Percentiles rank a stretch among this genome's conserved stretches.
Evolutionary conservation across 257 asterid genomes (phyloP).

Genomic region (Solanum chiquidenum): DNA sequence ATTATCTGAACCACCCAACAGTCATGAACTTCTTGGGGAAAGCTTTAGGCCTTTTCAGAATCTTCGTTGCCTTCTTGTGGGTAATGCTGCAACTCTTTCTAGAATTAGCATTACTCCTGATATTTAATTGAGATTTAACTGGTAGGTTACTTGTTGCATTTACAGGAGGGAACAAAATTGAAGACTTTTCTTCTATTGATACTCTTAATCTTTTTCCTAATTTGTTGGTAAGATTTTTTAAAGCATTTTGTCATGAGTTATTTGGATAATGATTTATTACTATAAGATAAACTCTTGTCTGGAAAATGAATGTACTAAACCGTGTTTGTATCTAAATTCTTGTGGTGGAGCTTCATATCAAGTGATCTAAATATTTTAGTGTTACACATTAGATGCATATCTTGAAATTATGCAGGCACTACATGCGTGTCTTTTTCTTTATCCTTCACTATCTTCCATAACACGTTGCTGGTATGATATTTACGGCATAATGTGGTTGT

Average conservation of each 20-base stretch:
- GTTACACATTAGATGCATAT: background rate
- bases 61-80: constrained; percentile 67
- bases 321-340: background rate
- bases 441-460: background rate
- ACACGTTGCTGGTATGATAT: background rate
- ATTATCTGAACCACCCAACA: constrained; percentile 18
- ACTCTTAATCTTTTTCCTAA: constrained; percentile 69
- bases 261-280: background rate
- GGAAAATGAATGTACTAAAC: background rate
- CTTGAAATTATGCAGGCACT: background rate
- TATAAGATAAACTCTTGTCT: background rate
- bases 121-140: constrained; percentile 5
- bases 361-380: background rate
- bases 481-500: background rate
- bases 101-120: background rate
- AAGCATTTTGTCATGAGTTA: background rate
- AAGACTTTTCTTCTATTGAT: constrained; percentile 60
- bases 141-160: constrained; percentile 11
- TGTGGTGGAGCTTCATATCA: background rate
- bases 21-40: constrained; percentile 23
- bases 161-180: constrained; percentile 71
- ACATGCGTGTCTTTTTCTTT: background rate
- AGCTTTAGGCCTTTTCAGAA: constrained; percentile 44
- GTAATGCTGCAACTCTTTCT: constrained; percentile 28
- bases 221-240: constrained; percentile 52